These are phyloP conservation scores for Dovyalis caffra DNA, from an alignment of 345 rosid species.

Conservation along the genomic window DNA sequence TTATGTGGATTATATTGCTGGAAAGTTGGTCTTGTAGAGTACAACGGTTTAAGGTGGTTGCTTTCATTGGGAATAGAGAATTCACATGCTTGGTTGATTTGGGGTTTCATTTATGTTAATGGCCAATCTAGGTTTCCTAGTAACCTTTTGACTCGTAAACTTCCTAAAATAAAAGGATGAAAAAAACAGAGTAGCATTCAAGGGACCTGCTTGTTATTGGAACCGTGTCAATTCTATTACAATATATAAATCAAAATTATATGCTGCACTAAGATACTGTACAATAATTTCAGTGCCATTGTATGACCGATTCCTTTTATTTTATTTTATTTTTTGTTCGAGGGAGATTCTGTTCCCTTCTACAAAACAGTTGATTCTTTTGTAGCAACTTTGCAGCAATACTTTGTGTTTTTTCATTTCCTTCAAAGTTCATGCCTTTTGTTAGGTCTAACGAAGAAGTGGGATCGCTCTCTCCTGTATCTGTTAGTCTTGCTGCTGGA, in stretches of 20 bases:
- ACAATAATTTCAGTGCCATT: not conserved
- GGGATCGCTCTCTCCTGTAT: conserved; percentile 67
- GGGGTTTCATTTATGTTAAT: no score
- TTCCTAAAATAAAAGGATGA: no score
- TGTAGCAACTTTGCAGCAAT: not conserved
- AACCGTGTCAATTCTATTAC: not conserved
- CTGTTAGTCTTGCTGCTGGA: conserved; percentile 76
- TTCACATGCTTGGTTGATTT: no score
- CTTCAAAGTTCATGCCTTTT: conserved; percentile 17
- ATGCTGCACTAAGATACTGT: no score
- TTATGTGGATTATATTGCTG: no score
- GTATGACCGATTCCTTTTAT: not conserved
- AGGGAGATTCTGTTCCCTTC: not conserved
- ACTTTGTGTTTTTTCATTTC: no score
- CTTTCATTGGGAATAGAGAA: no score
- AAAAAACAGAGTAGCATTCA: not conserved
- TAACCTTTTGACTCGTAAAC: no score
- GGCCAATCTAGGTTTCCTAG: no score
- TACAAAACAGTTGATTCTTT: not conserved
- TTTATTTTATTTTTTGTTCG: not conserved
- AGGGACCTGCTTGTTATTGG: not conserved
- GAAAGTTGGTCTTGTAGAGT: no score
- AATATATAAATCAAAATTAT: not conserved
- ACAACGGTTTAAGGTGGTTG: no score
- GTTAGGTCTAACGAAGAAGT: conserved; percentile 70